Conservation (phyloP, 495 filamentous ascomycete species). For the Lepraria neglecta region DNA sequence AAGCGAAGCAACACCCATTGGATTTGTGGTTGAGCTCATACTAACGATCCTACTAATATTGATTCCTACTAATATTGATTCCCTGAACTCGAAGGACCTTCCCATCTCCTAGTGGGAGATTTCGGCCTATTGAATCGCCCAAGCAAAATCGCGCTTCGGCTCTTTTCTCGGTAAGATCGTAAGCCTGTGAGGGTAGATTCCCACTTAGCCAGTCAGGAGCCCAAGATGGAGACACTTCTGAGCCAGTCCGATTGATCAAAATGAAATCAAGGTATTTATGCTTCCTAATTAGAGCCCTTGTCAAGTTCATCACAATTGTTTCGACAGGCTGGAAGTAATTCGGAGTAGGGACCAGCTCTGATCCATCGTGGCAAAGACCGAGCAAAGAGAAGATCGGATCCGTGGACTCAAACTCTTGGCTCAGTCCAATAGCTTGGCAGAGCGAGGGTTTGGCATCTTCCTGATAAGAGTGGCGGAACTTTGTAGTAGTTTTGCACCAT, state of each 20-base stretch:
- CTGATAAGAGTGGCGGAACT: constrained; percentile 2
- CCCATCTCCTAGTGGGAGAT: not conserved
- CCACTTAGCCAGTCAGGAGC: constrained; percentile 7
- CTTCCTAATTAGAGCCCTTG: constrained; percentile 8
- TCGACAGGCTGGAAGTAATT: constrained; percentile 3
- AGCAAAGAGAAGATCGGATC: constrained; percentile 15
- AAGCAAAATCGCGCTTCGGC: not conserved
- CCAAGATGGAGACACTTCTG: constrained; percentile 10
- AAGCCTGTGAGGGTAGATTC: not conserved
- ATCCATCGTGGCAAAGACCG: constrained; percentile 6
- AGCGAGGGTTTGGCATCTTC: not conserved
- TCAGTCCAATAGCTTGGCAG: constrained; percentile 8
- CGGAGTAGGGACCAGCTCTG: constrained; percentile 7
- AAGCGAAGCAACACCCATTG: not conserved
- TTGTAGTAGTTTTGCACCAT: not conserved
- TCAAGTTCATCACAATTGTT: not conserved
- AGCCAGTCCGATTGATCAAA: not conserved
- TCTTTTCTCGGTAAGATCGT: not conserved
- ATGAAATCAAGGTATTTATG: constrained; percentile 12
- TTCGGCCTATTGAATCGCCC: not conserved
- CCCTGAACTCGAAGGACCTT: constrained; percentile 8
- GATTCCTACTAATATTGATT: not conserved
- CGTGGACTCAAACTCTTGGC: constrained; percentile 10
- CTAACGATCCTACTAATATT: not conserved
- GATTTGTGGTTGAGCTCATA: constrained; percentile 13